Percentiles rank a stretch among this genome's conserved stretches.
Conservation (phyloP, 169 alveolate species). For the Plasmodium gonderi region DNA sequence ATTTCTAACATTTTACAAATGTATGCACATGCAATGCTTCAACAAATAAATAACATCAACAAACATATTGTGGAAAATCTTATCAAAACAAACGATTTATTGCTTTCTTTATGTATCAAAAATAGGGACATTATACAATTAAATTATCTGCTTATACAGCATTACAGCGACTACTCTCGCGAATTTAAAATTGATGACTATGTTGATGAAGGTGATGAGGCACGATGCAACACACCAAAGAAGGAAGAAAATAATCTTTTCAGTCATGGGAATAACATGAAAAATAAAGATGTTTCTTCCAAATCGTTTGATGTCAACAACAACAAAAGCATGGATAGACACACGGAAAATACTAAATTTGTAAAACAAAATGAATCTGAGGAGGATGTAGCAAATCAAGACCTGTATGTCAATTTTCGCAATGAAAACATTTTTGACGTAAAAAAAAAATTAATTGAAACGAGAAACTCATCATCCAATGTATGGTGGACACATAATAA, state of each 20-base stretch:
- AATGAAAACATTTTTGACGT: no score
- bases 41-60: slow-evolving; percentile 4
- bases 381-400: no score
- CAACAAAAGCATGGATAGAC: no score
- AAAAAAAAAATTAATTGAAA: no score
- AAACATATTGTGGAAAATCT: background rate
- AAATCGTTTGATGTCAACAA: no score
- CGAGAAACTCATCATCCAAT: no score
- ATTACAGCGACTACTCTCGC: slow-evolving; percentile 14
- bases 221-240: background rate
- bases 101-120: slow-evolving; percentile 45
- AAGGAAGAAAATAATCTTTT: background rate
- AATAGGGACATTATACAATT: slow-evolving; percentile 39
- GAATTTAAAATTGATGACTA: background rate
- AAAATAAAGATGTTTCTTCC: no score
- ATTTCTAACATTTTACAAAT: background rate
- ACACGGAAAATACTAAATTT: no score
- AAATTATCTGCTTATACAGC: slow-evolving; percentile 41
- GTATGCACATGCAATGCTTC: slow-evolving; percentile 10
- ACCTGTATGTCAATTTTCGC: no score
- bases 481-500: no score
- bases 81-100: slow-evolving; percentile 39
- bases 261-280: no score
- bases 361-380: no score
- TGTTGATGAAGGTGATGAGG: background rate